phyloP scores from a whole-genome alignment of 2,329 filamentous ascomycete species.

The Balansia obtecta region DNA sequence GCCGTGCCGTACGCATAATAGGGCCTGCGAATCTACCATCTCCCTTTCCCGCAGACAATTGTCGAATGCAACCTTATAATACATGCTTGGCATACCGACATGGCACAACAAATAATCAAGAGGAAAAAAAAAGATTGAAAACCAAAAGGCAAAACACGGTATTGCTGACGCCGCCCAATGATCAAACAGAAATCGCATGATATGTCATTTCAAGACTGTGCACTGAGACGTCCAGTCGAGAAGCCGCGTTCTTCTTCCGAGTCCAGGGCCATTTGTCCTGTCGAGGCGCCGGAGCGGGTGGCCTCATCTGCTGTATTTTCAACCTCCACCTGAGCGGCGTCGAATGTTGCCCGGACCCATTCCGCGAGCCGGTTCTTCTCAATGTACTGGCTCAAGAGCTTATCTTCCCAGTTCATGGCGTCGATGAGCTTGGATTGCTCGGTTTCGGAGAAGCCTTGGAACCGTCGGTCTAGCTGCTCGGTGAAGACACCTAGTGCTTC shows the following conservation, averaged over 20 bases:
- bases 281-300: conserved; percentile 10
- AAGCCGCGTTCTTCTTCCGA: background rate
- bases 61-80: background rate
- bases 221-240: background rate
- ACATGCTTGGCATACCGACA: background rate
- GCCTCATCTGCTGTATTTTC: conserved; percentile 20
- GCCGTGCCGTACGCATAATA: background rate
- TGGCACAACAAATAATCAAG: background rate
- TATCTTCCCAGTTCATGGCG: conserved; percentile 64
- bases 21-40: background rate
- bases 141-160: too few relatives aligned
- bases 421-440: conserved; percentile 55
- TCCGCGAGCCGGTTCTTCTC: conserved; percentile 56
- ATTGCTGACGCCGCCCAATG: background rate
- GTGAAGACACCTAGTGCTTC: conserved; percentile 48
- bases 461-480: conserved; percentile 48
- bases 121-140: background rate
- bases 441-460: conserved; percentile 46
- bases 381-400: conserved; percentile 49
- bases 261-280: background rate
- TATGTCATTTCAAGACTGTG: background rate
- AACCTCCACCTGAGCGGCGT: conserved; percentile 24
- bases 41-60: background rate
- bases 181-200: background rate
- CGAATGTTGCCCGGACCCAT: conserved; percentile 41